These are phyloP conservation scores for Neoconidiobolus thromboides DNA, from an alignment of 371 early-diverging fungal species.

Conservation along the genomic window DNA sequence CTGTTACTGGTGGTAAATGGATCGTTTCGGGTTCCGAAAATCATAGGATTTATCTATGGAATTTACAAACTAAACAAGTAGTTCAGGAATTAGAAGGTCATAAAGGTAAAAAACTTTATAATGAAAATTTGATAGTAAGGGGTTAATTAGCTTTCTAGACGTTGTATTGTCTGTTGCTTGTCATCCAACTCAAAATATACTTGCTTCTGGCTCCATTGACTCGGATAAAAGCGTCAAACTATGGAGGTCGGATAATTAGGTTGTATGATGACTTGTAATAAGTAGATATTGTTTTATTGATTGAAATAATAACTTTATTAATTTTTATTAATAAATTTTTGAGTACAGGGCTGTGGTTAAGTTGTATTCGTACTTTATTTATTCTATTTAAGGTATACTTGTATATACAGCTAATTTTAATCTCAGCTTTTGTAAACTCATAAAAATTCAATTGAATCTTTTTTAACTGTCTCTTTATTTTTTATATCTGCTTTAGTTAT, in stretches of 20 bases:
- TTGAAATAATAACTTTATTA: too few species aligned
- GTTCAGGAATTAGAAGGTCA: conserved; percentile 87
- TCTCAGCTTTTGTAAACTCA: too few species aligned
- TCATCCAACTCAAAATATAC: conserved; percentile 85
- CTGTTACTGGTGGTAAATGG: conserved; percentile 86
- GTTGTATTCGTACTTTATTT: too few species aligned
- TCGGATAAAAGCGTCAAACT: conserved; percentile 78
- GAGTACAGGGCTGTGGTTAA: too few species aligned
- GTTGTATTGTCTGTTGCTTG: conserved; percentile 83
- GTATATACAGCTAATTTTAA: too few species aligned
- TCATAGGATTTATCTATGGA: conserved; percentile 83
- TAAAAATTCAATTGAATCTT: too few species aligned
- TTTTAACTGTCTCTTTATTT: too few species aligned
- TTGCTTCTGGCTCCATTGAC: conserved; percentile 86
- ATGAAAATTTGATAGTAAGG: not conserved
- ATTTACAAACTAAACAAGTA: conserved; percentile 81
- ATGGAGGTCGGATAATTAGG: conserved; percentile 27
- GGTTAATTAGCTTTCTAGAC: conserved; percentile 24
- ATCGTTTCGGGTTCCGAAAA: conserved; percentile 94
- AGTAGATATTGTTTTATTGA: too few species aligned
- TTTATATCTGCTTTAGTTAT: too few species aligned
- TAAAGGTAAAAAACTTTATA: conserved; percentile 31
- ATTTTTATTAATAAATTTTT: too few species aligned
- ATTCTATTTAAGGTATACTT: too few species aligned
- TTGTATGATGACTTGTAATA: too few species aligned